A percentile compares a stretch with the other conserved stretches of the same genome.
phyloP scores from a whole-genome alignment of 495 filamentous ascomycete genomes.

The Achaetomiella virescens region DNA sequence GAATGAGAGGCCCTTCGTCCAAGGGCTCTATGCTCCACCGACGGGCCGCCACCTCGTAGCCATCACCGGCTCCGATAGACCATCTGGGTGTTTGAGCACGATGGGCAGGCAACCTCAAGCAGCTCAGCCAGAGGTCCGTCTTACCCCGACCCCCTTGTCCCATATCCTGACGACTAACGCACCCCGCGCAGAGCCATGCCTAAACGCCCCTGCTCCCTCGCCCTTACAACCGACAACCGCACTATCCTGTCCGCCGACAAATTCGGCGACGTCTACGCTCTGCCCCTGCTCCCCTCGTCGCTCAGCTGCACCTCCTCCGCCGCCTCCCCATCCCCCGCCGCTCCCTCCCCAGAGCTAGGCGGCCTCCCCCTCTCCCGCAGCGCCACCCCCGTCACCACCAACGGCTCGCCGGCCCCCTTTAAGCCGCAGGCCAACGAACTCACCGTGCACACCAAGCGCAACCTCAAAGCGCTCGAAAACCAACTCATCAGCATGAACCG shows the following conservation, averaged over 20 bases:
- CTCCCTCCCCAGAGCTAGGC: not conserved
- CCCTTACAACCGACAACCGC: constrained; percentile 57
- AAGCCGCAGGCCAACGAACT: constrained; percentile 58
- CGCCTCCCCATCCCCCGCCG: not conserved
- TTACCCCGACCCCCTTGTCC: not conserved
- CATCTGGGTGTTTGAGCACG: constrained; percentile 71
- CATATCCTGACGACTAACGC: constrained; percentile 1
- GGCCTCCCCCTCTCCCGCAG: constrained; percentile 11
- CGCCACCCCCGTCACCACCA: constrained; percentile 17
- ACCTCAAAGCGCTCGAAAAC: constrained; percentile 65
- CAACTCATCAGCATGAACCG: constrained; percentile 52
- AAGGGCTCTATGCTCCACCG: constrained; percentile 49
- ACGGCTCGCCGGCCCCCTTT: constrained; percentile 15
- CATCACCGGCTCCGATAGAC: constrained; percentile 80
- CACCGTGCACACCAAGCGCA: constrained; percentile 80
- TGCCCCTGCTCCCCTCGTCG: constrained; percentile 62
- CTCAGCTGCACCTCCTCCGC: constrained; percentile 5
- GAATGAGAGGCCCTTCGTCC: constrained; percentile 38
- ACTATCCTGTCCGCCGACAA: constrained; percentile 83
- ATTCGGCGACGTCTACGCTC: constrained; percentile 87
- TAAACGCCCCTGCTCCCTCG: constrained; percentile 74
- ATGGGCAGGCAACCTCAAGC: constrained; percentile 53
- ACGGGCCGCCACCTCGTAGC: constrained; percentile 64
- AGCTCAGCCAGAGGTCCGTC: constrained; percentile 66
- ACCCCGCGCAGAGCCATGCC: constrained; percentile 66